phyloP scores from a whole-genome alignment of 768 basidiomycete genomes.

The Xerocomellus intermedius region DNA sequence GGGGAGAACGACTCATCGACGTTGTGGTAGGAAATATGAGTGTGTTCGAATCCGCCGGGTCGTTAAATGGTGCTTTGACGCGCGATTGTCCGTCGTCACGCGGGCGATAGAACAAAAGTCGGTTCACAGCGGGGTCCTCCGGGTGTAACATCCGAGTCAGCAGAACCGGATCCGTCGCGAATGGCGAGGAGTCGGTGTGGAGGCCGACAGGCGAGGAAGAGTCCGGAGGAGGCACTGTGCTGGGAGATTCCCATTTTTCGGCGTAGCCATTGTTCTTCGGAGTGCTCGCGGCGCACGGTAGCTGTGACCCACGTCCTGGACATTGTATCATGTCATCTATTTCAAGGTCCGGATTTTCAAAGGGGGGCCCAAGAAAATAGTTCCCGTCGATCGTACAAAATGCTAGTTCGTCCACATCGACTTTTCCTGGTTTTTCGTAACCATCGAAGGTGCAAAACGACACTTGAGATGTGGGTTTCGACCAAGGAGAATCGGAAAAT shows the following conservation, averaged over 20 bases:
- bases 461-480: not conserved
- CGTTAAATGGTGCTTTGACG: slow-evolving; percentile 2
- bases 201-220: slow-evolving; percentile 21
- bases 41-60: not conserved
- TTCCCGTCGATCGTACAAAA: not conserved
- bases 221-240: slow-evolving; percentile 14
- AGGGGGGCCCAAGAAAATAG: not conserved
- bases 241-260: slow-evolving; percentile 5
- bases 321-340: not conserved
- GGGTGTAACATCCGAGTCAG: not conserved
- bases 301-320: not conserved
- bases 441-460: not conserved
- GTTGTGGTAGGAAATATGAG: not conserved
- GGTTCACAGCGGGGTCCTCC: slow-evolving; percentile 3
- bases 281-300: not conserved
- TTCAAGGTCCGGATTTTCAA: not conserved
- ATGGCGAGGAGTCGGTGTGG: not conserved
- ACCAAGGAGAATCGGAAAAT: slow-evolving; percentile 6
- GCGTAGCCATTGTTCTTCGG: slow-evolving; percentile 4
- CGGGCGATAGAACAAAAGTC: not conserved
- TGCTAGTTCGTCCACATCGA: not conserved
- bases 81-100: not conserved
- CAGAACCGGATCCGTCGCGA: not conserved
- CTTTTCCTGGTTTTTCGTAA: not conserved
- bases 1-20: not conserved